Evolutionary conservation across 176 grass and related monocot genomes (phyloP), one percentile per base, ranked within the genome.

Genomic region (Aegilops speltoides): DNA sequence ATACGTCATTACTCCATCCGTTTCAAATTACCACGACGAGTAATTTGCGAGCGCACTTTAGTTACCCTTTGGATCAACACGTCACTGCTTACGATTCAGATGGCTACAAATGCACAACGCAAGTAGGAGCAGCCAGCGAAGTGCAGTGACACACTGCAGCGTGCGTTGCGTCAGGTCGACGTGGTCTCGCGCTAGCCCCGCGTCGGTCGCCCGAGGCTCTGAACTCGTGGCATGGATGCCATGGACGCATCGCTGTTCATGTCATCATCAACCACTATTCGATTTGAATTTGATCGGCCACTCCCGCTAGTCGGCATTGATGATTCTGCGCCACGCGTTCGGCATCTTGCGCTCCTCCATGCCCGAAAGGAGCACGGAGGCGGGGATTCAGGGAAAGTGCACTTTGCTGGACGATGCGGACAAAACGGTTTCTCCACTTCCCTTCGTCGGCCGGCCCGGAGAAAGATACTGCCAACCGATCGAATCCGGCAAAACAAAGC

Each of bases 51-150:
- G 38, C 38, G 38, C 38, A 1, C 38, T 40, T 40, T 40, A 43
- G 2, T 13, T 45, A 13, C 43, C 12, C 4, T 12, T 14, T 46
- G 43, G 13, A 46, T 46, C 0, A 48, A 67, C 29, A 28, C 79
- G 79, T 87, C 79, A 66, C 41, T 65, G 79, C 86, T 87, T 76
- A 56, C 60, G 79, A n/a, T 73, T n/a, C 59, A 24, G 57, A 19
- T 25, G 52, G 13, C 10, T 77, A 26, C 17, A 13, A 15, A 48
- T 6, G 48, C 0, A 54, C 0, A 54, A 54, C 15, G 50, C 73
- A 43, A 72, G 36, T 8, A 41, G 38, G 0, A 19, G 6, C 24
- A 45, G 72, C 67, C 28, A 75, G 43, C 43, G 28, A 54, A n/a
- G 48, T 8, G 48, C 45, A 11, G 73, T 31, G 8, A 19, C 17